Base-by-base conservation (phyloP, 495 filamentous ascomycete species). In the Trichoderma orchidacearum region DNA sequence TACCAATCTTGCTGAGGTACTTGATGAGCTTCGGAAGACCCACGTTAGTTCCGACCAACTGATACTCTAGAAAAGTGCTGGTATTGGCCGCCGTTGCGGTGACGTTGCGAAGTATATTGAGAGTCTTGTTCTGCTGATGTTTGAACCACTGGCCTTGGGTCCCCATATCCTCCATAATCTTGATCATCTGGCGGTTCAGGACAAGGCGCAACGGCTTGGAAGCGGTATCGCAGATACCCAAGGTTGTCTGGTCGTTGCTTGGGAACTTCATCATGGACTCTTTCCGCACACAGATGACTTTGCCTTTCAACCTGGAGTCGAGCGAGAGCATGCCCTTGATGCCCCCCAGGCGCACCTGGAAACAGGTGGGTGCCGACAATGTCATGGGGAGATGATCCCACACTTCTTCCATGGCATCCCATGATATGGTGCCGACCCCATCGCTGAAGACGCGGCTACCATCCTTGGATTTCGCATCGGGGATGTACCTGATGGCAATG, bases 221-320 rank as follows among this genome's bases (percentile, higher is more conserved):
- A 2, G 78, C 80, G 35, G 79, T 71, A 38, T 82, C 85, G 62
- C 89, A 93, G 55, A 95, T 88, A 58, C 91, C 89, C 3, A 94
- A 73, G 35, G 81, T 70, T 5, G 61, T 59, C 34, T 62, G 68
- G 21, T 80, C 73, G 0, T 66, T 61, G 25, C 78, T 80, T n/a
- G 71, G 59, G 61, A 92, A 93, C 61, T 95, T 95, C 52, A 78
- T 69, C 89, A 93, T 95, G n/a, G 83, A 88, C 0, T 71, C 67
- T 27, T 57, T 54, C 1, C 89, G 78, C 12, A 92, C 67, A 35
- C 70, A 66, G 35, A 93, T 69, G 25, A 68, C 55, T 27, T 73
- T 68, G 1, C 83, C 83, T 8, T 60, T 2, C 0, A 90, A 73
- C 7, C 68, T 64, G 31, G 69, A 63, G 59, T 93, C 88, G 5